Evolutionary conservation across 2,329 filamentous ascomycete species (phyloP), one percentile per base, ranked within the genome.

Genomic region (Teratosphaeria pseudoeucalypti): DNA sequence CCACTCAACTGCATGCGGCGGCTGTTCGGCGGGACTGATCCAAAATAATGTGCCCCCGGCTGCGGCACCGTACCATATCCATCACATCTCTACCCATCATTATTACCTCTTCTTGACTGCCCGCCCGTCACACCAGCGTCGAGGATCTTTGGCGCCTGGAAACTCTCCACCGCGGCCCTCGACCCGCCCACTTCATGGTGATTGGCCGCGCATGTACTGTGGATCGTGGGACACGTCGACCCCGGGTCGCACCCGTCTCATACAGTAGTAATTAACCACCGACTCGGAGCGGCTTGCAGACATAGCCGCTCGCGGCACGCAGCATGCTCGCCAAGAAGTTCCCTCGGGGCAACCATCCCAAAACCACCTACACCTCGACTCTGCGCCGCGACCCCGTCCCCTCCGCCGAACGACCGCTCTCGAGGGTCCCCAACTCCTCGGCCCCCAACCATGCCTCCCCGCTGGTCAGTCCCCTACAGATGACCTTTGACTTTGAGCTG

Each of bases 401-500:
- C n/a, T 23, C 43, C 43, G 43, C 43, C 43, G 43, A 49, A 7
- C 43, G 6, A 49, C 43, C 43, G 16, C 6, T 49, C 16, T 26
- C 43, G 43, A 49, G 43, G 6, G 6, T 49, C 6, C 26, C 43
- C 43, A 26, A 19, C 7, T 9, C 16, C 19, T 49, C 43, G 6
- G 43, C 6, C 43, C 23, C 5, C 16, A 6, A 49, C 19, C 11
- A 49, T 49, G 43, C 57, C 34, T 23, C 53, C 23, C 66, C 66
- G 57, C 61, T 64, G 19, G 62, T 67, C 57, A 68, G 66, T 54
- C 65, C 67, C n/a, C 55, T 69, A 56, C 63, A 63, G 57, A 66
- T 67, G 64, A 69, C 67, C 58, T 70, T 70, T 61, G 65, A 69
- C 57, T 69, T 69, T 57, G 68, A 68, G 60, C 65, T 68, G 23